Evolutionary conservation across 176 grass and related monocot genomes (phyloP), one percentile per base, ranked within the genome.

Genomic region (Oryza punctata): DNA sequence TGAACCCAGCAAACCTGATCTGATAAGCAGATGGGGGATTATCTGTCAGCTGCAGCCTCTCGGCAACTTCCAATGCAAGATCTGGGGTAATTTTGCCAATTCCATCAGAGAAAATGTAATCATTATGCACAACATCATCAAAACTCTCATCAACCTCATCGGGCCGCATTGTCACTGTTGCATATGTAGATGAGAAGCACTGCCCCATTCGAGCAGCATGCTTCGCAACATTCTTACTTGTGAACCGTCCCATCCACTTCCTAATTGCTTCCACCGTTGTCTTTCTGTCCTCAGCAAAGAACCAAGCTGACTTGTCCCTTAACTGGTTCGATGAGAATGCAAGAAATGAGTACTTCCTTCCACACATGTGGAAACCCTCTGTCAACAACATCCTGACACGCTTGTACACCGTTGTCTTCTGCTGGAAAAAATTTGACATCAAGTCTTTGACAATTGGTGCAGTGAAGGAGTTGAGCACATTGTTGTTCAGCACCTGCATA

Each of bases 181-280:
- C 95, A 86, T 91, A 98, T 21, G 95, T 98, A 21, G 95, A 95
- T 37, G 95, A 98, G 84, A 98, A 98, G 67, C 95, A 95, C 73
- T 93, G 95, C 9, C 95, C 95, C 95, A 98, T 98, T 44, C 95
- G 76, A 75, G 92, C 89, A 3, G 89, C 79, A 6, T 91, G 90
- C 76, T 93, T 98, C 41, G 95, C 95, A 7, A 97, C 87, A 78
- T 89, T 97, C 41, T 77, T 88, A 70, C 85, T 91, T 46, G 81
- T 74, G 46, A 94, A 97, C 47, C 72, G 79, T 70, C 95, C 95
- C 95, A 97, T 97, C 92, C 94, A 97, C 35, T 63, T 79, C 68
- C 67, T 83, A 10, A 97, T 90, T 77, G 28, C 54, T 5, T 57
- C 12, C 72, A 92, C 89, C 2, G 85, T 90, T 67, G 74, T 92